These are phyloP conservation scores for Pseudoscleropodium purum DNA, from an alignment of 225 moss, liverwort and hornwort species.

Conservation along the genomic window DNA sequence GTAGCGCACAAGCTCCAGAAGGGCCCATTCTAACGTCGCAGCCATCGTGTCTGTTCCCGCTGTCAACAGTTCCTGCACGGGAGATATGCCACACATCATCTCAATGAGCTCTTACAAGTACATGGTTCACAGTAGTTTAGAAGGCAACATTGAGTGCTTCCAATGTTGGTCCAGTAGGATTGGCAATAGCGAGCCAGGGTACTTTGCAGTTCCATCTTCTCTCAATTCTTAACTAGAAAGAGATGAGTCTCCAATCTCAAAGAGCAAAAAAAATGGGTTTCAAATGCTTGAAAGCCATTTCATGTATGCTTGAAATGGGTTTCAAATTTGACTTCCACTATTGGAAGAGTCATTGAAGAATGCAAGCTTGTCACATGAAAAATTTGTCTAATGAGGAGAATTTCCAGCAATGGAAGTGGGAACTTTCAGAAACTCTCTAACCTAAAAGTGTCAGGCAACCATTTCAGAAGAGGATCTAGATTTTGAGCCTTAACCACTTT, in stretches of 20 bases:
- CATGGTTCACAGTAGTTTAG: neutral
- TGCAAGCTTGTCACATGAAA: neutral
- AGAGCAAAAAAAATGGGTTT: neutral
- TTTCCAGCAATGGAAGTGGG: neutral
- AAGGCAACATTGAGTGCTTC: neutral
- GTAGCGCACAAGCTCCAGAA: constrained; percentile 14
- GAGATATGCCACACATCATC: neutral
- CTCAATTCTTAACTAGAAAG: neutral
- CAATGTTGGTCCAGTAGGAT: neutral
- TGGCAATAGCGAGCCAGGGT: neutral
- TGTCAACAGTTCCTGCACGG: neutral
- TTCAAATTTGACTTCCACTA: neutral
- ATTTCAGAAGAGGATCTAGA: neutral
- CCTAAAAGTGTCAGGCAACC: neutral
- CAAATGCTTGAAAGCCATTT: neutral
- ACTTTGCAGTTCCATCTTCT: neutral
- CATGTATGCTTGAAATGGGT: neutral
- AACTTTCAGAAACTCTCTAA: neutral
- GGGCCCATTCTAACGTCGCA: constrained; percentile 3
- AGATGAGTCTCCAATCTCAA: neutral
- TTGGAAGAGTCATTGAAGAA: neutral
- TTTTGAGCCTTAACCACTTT: neutral
- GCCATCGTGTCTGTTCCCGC: neutral
- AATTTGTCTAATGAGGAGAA: neutral
- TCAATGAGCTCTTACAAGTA: neutral